Base-by-base conservation (phyloP, 2,329 filamentous ascomycete species). In the Aschersonia sp. region DNA sequence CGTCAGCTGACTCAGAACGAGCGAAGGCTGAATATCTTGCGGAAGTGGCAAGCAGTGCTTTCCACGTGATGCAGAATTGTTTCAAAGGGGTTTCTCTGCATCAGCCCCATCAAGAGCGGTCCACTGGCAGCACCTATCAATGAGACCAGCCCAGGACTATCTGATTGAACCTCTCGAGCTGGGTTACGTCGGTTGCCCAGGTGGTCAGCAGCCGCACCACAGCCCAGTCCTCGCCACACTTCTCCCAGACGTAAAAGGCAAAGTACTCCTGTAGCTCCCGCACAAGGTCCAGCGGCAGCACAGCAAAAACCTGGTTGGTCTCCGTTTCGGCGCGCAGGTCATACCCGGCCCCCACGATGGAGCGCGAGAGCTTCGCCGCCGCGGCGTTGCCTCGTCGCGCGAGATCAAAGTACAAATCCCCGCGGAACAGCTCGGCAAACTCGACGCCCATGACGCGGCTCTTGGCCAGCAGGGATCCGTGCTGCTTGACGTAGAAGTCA, bases 261-360 rank as follows among this genome's bases (percentile, higher is more conserved):
- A 71, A 74, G 5, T 59, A 54, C 41, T 67, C 62, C 50, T 72
- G 65, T 37, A 74, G 51, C 29, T 52, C 54, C 2, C 60, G 55
- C 29, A 72, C 62, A 37, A 72, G 45, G 0, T 52, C 53, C 10
- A 64, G 39, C 0, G 70, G 69, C 4, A 74, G 51, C 2, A 66
- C 58, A 0, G 68, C 68, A 58, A 74, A 74, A 2, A 74, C 70
- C 52, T 74, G 71, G 46, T 74, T 74, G 7, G 71, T 74, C 55
- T 72, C 66, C 1, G 70, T 73, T 22, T 62, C 62, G 0, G 68
- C 70, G 12, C 60, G 60, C 6, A 73, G 53, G 0, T 55, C 52
- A 54, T 65, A 72, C 0, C 71, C 71, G 1, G 66, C 58, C 0
- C 58, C 56, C 2, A 64, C 60, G 22, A 74, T 66, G n/a, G 63